Evolutionary conservation across 106 monocot genomes (phyloP), one percentile per base, ranked within the genome.

Genomic region (Hemerocallis citrina): DNA sequence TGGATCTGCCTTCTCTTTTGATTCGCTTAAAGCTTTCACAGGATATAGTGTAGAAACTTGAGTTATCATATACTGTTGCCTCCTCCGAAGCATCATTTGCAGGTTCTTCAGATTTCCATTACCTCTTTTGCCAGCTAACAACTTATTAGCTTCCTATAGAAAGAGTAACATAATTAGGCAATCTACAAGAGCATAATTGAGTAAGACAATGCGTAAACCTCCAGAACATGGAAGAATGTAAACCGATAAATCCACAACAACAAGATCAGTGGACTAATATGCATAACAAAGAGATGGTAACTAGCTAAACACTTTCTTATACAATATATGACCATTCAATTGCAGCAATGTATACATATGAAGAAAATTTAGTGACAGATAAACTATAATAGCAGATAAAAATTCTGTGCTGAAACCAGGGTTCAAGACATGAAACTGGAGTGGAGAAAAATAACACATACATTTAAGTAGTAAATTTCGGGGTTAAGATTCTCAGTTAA

Each of bases 21-120:
- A 55, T 40, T 72, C 76, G 48, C 55, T 68, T 29, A 72, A 68
- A 34, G 63, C 51, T 58, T 75, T 84, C 59, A 96, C 79, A 47
- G 91, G 96, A 82, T 87, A 96, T 24, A 96, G 51, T 0, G 62
- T 47, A 54, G 72, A 57, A 69, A 96, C 84, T 72, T 96, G 91
- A 40, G 72, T 20, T 20, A 91, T 40, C 90, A 96, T 96, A 65
- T 84, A 65, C 39, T 84, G 90, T 43, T 91, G 83, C 57, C 96
- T 90, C 55, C 51, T 67, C 49, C 81, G 72, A 34, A 87, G 42
- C 76, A 84, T 83, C 46, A 47, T 78, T 40, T 68, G 78, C 34
- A 84, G 62, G 52, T 70, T 82, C 59, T 75, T 74, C 28, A 83
- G 79, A 70, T 71, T 77, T 11, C 84, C 87, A 66, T 63, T 62